Evolutionary conservation across 768 basidiomycete genomes (phyloP).

Genomic region (Macrolepiota dolichaula): DNA sequence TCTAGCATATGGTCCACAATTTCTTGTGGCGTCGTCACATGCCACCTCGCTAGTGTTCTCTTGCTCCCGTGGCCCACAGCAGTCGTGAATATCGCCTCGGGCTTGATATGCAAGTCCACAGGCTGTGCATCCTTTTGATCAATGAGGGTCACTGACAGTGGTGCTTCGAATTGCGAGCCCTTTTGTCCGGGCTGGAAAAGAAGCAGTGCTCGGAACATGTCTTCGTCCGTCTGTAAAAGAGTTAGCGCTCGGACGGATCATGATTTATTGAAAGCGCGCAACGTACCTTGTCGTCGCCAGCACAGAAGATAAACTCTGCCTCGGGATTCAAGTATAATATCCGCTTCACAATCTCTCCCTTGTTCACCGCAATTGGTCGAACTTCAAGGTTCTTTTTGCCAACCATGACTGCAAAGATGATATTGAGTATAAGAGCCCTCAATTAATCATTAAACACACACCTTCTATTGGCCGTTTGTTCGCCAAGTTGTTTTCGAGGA

Average conservation of each 20-base stretch:
- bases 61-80: conserved; percentile 91
- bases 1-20: conserved; percentile 77
- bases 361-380: conserved; percentile 92
- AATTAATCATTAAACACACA: conserved; percentile 23
- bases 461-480: conserved; percentile 94
- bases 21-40: conserved; percentile 86
- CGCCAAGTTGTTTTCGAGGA: conserved; percentile 91
- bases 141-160: conserved; percentile 51
- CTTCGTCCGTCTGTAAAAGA: conserved; percentile 80
- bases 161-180: conserved; percentile 54
- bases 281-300: conserved; percentile 92
- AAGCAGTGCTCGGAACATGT: conserved; percentile 94
- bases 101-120: conserved; percentile 59
- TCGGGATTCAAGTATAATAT: conserved; percentile 92
- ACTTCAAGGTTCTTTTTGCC: conserved; percentile 99
- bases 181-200: conserved; percentile 50
- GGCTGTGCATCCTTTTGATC: conserved; percentile 39
- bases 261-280: not conserved
- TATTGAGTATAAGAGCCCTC: not conserved
- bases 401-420: conserved; percentile 68
- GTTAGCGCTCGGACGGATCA: not conserved
- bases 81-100: conserved; percentile 83
- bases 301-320: conserved; percentile 94
- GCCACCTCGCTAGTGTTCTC: conserved; percentile 89
- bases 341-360: conserved; percentile 97